Evolutionary conservation across 352 stramenopile species (phyloP).

Genomic region (Pseudoperonospora humuli): DNA sequence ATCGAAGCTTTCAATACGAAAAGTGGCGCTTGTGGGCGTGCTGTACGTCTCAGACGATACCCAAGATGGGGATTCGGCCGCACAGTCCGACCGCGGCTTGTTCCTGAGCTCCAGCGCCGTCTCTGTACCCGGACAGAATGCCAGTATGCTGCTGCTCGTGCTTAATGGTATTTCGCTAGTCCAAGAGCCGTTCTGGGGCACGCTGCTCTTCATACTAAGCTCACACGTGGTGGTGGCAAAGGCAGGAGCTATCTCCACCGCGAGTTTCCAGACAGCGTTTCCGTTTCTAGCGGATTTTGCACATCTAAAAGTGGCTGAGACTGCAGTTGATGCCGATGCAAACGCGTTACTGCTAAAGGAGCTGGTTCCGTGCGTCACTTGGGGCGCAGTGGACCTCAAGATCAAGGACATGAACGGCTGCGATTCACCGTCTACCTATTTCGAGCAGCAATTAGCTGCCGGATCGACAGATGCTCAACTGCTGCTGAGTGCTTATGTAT

Average conservation of each 20-base stretch:
- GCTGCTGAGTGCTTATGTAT: slow-evolving; percentile 33
- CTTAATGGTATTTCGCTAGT: slow-evolving; percentile 42
- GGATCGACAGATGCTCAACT: slow-evolving; percentile 46
- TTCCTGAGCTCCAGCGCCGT: slow-evolving; percentile 43
- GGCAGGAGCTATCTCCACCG: slow-evolving; percentile 26
- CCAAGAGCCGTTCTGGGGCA: slow-evolving; percentile 53
- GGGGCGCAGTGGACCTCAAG: slow-evolving; percentile 67
- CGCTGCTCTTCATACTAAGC: slow-evolving; percentile 45
- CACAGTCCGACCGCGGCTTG: slow-evolving; percentile 32
- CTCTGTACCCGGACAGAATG: slow-evolving; percentile 41
- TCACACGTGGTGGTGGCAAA: slow-evolving; percentile 48
- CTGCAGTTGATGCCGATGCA: slow-evolving; percentile 10
- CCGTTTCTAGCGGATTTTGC: slow-evolving; percentile 44
- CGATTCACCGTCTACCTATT: slow-evolving; percentile 54
- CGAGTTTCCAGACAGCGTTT: slow-evolving; percentile 36
- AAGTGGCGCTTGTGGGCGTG: slow-evolving; percentile 50
- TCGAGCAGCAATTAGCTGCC: slow-evolving; percentile 47
- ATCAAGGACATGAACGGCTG: slow-evolving; percentile 70
- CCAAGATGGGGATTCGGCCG: neutral
- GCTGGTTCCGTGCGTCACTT: slow-evolving; percentile 52
- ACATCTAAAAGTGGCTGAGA: slow-evolving; percentile 36
- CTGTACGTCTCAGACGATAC: slow-evolving; percentile 28
- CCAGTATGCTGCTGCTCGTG: slow-evolving; percentile 40
- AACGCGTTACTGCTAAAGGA: slow-evolving; percentile 42
- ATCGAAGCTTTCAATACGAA: slow-evolving; percentile 33